These are phyloP conservation scores for Raffaelea arxii DNA, from an alignment of 2,329 filamentous ascomycete species.

Conservation along the genomic window DNA sequence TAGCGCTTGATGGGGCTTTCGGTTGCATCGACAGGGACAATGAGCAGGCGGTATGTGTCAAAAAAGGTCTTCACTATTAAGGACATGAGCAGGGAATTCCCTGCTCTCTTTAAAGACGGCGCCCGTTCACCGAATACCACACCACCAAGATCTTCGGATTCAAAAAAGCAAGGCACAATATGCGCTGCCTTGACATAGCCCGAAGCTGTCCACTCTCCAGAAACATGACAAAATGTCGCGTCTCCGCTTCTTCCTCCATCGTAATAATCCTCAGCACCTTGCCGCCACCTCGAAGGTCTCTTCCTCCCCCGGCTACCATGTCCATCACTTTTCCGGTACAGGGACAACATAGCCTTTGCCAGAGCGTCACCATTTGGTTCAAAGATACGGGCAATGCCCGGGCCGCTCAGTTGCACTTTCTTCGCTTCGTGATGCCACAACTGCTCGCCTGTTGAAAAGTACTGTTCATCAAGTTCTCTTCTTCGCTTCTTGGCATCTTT, in stretches of 20 bases:
- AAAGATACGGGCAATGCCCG: neutral
- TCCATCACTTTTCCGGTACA: neutral
- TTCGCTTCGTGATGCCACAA: neutral
- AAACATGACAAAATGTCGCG: neutral
- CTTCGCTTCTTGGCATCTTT: neutral
- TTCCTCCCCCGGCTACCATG: neutral
- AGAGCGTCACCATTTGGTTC: neutral
- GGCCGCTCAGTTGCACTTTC: neutral
- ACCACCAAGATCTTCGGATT: neutral
- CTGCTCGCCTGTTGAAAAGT: neutral
- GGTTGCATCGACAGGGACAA: neutral
- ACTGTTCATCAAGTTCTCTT: neutral
- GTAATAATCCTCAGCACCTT: neutral
- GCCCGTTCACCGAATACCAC: neutral
- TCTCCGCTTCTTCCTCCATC: neutral
- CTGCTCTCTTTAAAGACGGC: neutral
- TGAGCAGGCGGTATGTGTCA: neutral
- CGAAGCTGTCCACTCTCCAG: neutral
- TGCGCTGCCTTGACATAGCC: neutral
- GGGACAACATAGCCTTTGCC: neutral
- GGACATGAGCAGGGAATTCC: neutral
- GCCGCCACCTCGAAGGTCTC: neutral
- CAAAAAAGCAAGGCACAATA: neutral
- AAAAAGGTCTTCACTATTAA: neutral
- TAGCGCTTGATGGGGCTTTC: neutral